Evolutionary conservation across 208 protist genomes (phyloP), one percentile per base, ranked within the genome.

Genomic region (Leishmania lainsoni): DNA sequence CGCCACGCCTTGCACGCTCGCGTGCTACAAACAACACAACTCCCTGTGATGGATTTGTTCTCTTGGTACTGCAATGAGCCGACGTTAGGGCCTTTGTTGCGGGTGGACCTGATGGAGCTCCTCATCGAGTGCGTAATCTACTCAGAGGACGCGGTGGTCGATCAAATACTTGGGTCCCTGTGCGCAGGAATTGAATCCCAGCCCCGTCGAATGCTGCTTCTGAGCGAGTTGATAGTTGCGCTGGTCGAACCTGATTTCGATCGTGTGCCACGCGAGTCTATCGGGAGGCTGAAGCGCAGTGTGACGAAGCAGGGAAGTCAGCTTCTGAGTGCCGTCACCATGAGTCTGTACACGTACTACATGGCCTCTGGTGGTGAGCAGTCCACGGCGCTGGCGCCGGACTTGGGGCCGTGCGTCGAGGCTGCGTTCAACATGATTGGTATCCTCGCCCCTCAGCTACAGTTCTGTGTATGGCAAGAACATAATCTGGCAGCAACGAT

Each of bases 1-100:
- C 83, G 80, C 4, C 85, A 94, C 71, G 91, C 85, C 10, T 59
- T 97, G 59, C 59, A 78, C 39, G 85, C 75, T 35, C 56, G 80
- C 2, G 72, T 80, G 52, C 35, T 96, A n/a, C 5, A 35, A 12
- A 66, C 87, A 2, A 65, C 59, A 29, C 45, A 83, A 3, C 77
- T 97, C 3, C 92, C 94, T n/a, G 85, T 91, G 26, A 82, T 77
- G 81, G 91, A 96, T 42, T 68, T 96, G 5, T 79, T 95, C 10
- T 75, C 74, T n/a, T 97, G 94, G 92, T 96, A 93, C 79, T 86
- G 84, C 71, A 91, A 80, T 26, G 92, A 94, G 72, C 84, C 87
- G 8, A 85, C 83, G 39, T 76, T 97, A 45, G 77, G 79, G 26
- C 83, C 83, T 22, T 83, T 95, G 39, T 79, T 97, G 29, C 78